Evolutionary conservation across 2,329 filamentous ascomycete species (phyloP), one percentile per base, ranked within the genome.

Genomic region (Apiospora kogelbergensis): DNA sequence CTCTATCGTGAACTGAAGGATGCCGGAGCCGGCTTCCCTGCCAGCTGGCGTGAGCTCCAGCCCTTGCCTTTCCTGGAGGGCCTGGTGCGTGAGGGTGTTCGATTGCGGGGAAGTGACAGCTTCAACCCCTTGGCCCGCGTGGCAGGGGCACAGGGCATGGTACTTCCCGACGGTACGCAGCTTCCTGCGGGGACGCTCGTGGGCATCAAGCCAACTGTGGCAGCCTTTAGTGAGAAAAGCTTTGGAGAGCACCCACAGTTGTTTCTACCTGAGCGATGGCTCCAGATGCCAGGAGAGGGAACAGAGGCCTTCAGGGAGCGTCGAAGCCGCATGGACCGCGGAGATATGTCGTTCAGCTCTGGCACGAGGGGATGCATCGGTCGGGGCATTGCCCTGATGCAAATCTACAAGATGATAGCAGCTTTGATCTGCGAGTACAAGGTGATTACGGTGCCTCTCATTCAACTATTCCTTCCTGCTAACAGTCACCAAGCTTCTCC

Each of bases 331-430:
- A 69, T 69, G 68, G 68, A 69, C 7, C 44, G 68, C 17, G 63
- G 68, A 6, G 68, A 69, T 24, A 66, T 69, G 68, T 44, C 30
- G 3, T 69, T 69, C 46, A 46, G 68, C 22, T 40, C 63, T 24
- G 68, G 68, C 20, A 66, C 64, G n/a, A 63, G 63, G 17, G 46
- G 46, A 63, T 69, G 63, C 63, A 69, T 66, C 20, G 64, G 68
- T 9, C 26, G 64, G 2, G 46, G 46, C 63, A 69, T 69, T 20
- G 68, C 68, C n/a, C 20, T 66, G 63, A 66, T 69, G 68, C 45
- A 69, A 46, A 69, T 69, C 3, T 69, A 66, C 63, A 69, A 66
- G 64, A 40, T 69, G 30, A 24, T 69, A n/a, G 68, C 68, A 10
- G 66, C 63, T 37, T 53, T 69, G 63, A 20, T 69, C 15, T 63